A percentile compares a stretch with the other conserved stretches of the same genome.
Evolutionary conservation across 2,329 filamentous ascomycete genomes (phyloP).

Genomic region (Calonectria hawksworthii): DNA sequence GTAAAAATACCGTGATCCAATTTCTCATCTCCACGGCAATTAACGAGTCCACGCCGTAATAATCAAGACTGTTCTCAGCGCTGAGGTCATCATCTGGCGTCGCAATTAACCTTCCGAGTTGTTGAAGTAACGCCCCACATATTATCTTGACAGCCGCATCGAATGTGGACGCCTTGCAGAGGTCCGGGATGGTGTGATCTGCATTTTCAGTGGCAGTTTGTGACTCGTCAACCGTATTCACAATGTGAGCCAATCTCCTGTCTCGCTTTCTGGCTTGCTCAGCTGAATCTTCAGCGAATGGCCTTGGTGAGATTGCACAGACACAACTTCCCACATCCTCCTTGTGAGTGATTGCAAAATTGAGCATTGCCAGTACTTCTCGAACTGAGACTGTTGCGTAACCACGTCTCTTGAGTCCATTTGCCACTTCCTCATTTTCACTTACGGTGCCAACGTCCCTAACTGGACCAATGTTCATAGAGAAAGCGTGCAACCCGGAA

Average conservation of each 20-base stretch:
- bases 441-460: neutral
- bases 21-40: slow-evolving; percentile 3
- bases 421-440: neutral
- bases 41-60: neutral
- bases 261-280: neutral
- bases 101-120: neutral
- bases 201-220: neutral
- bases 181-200: neutral
- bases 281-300: neutral
- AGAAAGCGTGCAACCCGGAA: neutral
- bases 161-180: neutral
- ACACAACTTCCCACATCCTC: neutral
- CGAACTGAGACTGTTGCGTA: neutral
- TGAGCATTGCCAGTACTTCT: neutral
- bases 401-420: neutral
- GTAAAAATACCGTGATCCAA: neutral
- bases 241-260: neutral
- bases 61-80: neutral
- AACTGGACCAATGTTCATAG: neutral
- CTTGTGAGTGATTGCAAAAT: slow-evolving; percentile 2
- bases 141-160: neutral
- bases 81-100: neutral
- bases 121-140: neutral
- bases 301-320: neutral
- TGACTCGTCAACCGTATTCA: neutral